Evolutionary conservation across 805 yeast species (phyloP), one percentile per base, ranked within the genome.

Genomic region (Wickerhamomyces hampshirensis): DNA sequence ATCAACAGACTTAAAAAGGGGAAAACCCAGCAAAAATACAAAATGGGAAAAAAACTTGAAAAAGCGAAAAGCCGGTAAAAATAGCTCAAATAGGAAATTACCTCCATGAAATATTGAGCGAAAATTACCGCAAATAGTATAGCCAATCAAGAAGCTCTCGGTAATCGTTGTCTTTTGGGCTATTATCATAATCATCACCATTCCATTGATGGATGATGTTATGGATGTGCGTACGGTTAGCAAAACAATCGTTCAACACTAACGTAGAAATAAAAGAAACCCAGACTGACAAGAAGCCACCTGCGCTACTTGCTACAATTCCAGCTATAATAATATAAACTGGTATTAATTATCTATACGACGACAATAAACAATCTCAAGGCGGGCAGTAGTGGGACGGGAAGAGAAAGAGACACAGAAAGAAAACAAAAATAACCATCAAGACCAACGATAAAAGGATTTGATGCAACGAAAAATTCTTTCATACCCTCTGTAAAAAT

Each of bases 1-100:
- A 30, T 28, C 24, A 21, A 21, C 42, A 33, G 33, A 37, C 10
- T 37, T 37, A 35, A 41, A 41, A 41, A 37, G 41, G 42, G 38
- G 33, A 42, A 45, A 38, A 17, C 14, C 18, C 18, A 12, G 37
- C 31, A 40, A 40, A 39, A 26, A 13, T 27, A 15, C 28, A 15
- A 31, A 27, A 24, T 34, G 31, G 47, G 39, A 38, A 38, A 40
- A 38, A 34, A 29, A 27, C 46, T 35, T 27, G 37, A 37, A 44
- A 36, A 39, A 38, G 47, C 44, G 41, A 38, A 40, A 8, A 21
- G 11, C 24, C 24, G 7, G 24, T 11, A 11, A n/a, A n/a, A n/a
- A n/a, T n/a, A n/a, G n/a, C n/a, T n/a, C n/a, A n/a, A n/a, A n/a
- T n/a, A n/a, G n/a, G n/a, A n/a, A n/a, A n/a, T n/a, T n/a, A n/a